Conservation (phyloP, 352 stramenopile genomes). For the Pythium periplocum region DNA sequence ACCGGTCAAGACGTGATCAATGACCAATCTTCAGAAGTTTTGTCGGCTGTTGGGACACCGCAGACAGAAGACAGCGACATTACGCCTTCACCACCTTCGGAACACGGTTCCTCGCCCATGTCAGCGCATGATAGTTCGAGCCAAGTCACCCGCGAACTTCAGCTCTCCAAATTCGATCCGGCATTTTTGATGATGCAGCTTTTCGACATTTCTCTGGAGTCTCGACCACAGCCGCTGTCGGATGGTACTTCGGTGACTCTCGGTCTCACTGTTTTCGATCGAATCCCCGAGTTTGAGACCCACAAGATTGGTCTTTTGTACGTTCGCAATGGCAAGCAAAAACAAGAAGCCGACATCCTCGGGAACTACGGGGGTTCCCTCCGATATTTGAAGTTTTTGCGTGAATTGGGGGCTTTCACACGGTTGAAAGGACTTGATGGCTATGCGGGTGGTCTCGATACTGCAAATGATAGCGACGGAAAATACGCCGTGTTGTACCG, state of each 20-base stretch:
- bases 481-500: slow-evolving; percentile 73
- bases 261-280: slow-evolving; percentile 72
- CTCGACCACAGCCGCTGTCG: slow-evolving; percentile 52
- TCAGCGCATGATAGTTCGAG: no score
- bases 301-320: slow-evolving; percentile 87
- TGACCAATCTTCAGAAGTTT: no score
- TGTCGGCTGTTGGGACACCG: no score
- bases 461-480: slow-evolving; percentile 56
- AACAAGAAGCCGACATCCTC: slow-evolving; percentile 63
- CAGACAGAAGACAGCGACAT: no score
- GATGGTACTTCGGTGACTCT: slow-evolving; percentile 48
- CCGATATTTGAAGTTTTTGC: slow-evolving; percentile 72
- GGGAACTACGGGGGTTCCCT: slow-evolving; percentile 61
- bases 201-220: slow-evolving; percentile 56
- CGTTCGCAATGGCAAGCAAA: slow-evolving; percentile 48
- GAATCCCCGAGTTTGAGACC: slow-evolving; percentile 76
- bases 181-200: slow-evolving; percentile 81
- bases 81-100: no score
- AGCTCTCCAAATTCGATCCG: slow-evolving; percentile 30
- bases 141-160: neutral
- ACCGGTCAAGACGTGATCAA: no score
- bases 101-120: no score
- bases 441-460: slow-evolving; percentile 78
- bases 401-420: slow-evolving; percentile 58
- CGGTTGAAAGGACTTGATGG: slow-evolving; percentile 57